Evolutionary conservation across 2,329 filamentous ascomycete species (phyloP), one percentile per base, ranked within the genome.

Genomic region (Fusarium lyarnte): DNA sequence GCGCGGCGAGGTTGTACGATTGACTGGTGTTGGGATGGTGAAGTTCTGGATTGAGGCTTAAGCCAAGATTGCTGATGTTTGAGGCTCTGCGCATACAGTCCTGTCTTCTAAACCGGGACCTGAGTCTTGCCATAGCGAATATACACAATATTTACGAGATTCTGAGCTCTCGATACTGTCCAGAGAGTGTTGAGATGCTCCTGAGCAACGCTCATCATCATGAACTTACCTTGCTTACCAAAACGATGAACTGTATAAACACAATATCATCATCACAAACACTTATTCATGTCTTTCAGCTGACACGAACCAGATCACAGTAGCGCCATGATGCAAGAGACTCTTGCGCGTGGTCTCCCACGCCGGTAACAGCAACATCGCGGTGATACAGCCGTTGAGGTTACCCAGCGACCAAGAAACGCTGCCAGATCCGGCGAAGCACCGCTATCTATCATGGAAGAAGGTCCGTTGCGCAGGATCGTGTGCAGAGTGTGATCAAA

Each of bases 1-100:
- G 58, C 70, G 70, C 59, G 66, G 70, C 58, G 58, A 52, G n/a
- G 66, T 74, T 31, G 46, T 38, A 66, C 43, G 23, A 23, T 14
- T 25, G 16, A 8, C 41, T 39, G 23, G 17, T 41, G 49, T 43
- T 29, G 12, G 11, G 33, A 21, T 12, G 46, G 29, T 21, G 4
- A 39, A 25, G n/a, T 13, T 3, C 35, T n/a, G 23, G 27, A 7
- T 29, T 29, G 27, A 29, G 27, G 27, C 27, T 29, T 29, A 29
- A 29, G 27, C 27, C 27, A 29, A 29, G 27, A 29, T 29, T 8
- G 27, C 8, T 29, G 27, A 29, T 29, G 27, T 29, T 29, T 29
- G 27, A 29, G 27, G 27, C 27, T 29, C 27, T 29, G 27, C 8
- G 7, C 8, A 29, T 29, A 9, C 27, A 7, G 7, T 29, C 6